Evolutionary conservation across 176 grass and related monocot species (phyloP).

Genomic region (Pharus latifolius): DNA sequence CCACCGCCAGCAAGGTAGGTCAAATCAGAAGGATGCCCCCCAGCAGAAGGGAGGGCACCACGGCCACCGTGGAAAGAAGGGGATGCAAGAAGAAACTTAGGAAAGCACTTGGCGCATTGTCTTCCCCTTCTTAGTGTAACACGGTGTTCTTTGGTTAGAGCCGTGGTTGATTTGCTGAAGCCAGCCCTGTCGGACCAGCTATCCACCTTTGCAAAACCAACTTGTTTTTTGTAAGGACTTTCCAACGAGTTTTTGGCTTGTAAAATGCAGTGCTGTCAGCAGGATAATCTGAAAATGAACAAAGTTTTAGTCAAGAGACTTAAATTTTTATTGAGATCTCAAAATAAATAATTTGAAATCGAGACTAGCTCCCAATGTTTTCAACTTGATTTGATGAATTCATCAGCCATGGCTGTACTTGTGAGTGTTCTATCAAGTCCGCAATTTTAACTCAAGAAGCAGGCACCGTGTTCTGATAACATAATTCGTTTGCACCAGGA

Average conservation of each 20-base stretch:
- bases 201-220: conserved; percentile 22
- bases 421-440: too few relatives aligned
- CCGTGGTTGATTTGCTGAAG: conserved; percentile 62
- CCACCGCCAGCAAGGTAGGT: conserved; percentile 75
- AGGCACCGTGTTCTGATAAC: too few relatives aligned
- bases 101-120: conserved; percentile 42
- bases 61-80: conserved; percentile 82
- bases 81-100: conserved; percentile 78
- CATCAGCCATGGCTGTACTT: too few relatives aligned
- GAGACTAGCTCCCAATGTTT: neutral
- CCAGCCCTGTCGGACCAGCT: conserved; percentile 83
- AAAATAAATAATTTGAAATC: neutral
- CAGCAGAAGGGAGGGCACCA: conserved; percentile 85
- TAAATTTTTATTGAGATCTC: neutral
- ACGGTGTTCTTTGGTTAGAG: conserved; percentile 49
- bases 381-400: neutral
- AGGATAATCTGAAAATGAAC: conserved; percentile 4
- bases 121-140: conserved; percentile 32
- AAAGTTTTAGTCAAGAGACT: neutral
- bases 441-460: too few relatives aligned
- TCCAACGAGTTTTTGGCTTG: neutral
- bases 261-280: neutral
- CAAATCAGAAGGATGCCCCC: conserved; percentile 84
- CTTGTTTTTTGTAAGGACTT: conserved; percentile 16
- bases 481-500: too few relatives aligned